Percentiles rank a stretch among this genome's conserved stretches.
Evolutionary conservation across 345 rosid species (phyloP).

Genomic region (Citrus sp.): DNA sequence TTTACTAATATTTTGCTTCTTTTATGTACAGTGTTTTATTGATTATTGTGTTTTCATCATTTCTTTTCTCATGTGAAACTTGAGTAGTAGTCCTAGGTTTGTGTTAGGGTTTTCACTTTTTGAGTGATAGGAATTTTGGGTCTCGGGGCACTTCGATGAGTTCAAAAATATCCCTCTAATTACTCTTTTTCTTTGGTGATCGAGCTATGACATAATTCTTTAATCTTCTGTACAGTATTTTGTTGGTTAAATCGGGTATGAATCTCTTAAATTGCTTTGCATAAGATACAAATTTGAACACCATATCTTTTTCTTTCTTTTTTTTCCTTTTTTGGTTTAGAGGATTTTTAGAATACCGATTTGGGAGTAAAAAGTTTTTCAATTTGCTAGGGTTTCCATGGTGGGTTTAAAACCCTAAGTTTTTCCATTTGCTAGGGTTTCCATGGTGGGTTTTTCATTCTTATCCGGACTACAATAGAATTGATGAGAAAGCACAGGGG

Average conservation of each 20-base stretch:
- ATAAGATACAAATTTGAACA: neutral
- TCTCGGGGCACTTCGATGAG: conserved; percentile 35
- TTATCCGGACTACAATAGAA: neutral
- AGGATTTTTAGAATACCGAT: conserved; percentile 2
- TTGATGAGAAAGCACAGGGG: neutral
- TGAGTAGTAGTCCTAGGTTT: neutral
- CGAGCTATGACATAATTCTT: conserved; percentile 26
- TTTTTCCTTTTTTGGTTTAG: neutral
- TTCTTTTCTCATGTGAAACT: neutral
- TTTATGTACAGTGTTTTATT: neutral
- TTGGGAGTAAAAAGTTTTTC: neutral
- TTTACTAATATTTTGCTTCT: neutral
- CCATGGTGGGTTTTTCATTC: conserved; percentile 1
- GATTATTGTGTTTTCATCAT: conserved; percentile 5
- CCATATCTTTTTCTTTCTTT: neutral
- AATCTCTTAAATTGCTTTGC: neutral
- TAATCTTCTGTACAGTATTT: conserved; percentile 5
- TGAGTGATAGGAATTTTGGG: conserved; percentile 25
- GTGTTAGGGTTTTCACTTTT: conserved; percentile 18
- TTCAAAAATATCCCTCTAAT: conserved; percentile 29
- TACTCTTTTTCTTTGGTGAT: conserved; percentile 24
- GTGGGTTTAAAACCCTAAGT: neutral
- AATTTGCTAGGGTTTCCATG: conserved; percentile 12
- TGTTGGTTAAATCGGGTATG: conserved; percentile 15
- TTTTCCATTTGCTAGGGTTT: conserved; percentile 7